Evolutionary conservation across 2,329 filamentous ascomycete species (phyloP), one percentile per base, ranked within the genome.

Genomic region (Fusarium metavorans): DNA sequence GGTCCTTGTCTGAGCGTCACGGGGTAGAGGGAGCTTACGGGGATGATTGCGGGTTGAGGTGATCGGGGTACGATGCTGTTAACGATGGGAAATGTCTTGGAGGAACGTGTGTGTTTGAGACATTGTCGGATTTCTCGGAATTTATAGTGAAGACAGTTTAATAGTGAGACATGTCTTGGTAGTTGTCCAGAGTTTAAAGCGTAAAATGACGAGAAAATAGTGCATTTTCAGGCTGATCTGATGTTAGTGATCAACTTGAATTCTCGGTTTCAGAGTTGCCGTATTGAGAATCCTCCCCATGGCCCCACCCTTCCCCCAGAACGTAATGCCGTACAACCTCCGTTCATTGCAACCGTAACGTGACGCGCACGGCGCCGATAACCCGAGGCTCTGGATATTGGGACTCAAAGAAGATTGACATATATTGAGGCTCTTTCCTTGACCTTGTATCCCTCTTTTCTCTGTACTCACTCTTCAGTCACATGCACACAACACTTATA

Each of bases 261-360:
- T 41, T 35, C 56, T 35, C 54, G 45, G 56, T 30, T 60, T 57
- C 68, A 39, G 35, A 60, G 57, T 20, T 43, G 34, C 37, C 57
- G 41, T 43, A 60, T 37, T 23, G 18, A 61, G 58, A 9, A 30
- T 35, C 39, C 58, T 61, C 27, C 25, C 58, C 58, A 48, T 48
- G 6, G 58, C 27, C 41, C 58, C 58, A 61, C 50, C 70, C 66
- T 71, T 41, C 62, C 71, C 67, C 67, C 58, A 72, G 39, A 25
- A 16, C 68, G 58, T 60, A n/a, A 39, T 65, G 59, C 45, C 32
- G 35, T 66, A 7, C 64, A 23, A 61, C 34, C 16, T 59, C 27
- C 64, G 58, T 41, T 56, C 25, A n/a, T n/a, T 13, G 56, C 50
- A 65, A 50, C 27, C 68, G n/a, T 20, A 66, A 73, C 57, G 66